phyloP scores from a whole-genome alignment of 1,284 basidiomycete species.

The Boletus smithii region DNA sequence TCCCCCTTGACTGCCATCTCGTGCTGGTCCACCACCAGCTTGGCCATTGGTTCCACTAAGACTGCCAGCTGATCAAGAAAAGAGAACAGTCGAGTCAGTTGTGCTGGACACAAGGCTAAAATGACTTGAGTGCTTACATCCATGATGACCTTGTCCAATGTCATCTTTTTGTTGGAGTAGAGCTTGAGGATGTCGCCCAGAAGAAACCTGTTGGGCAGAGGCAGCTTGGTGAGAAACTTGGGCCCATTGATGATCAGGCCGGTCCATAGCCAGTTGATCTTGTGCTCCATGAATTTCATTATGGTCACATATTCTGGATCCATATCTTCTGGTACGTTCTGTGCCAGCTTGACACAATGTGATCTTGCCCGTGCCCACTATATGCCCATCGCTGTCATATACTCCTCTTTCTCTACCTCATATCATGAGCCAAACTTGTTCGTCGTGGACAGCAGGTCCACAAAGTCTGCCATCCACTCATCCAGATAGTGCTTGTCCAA shows the following conservation, averaged over 20 bases:
- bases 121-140: background rate
- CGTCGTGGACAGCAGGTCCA: no score
- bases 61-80: background rate
- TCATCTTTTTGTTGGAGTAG: background rate
- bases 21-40: no score
- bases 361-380: background rate
- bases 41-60: background rate
- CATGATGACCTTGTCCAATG: background rate
- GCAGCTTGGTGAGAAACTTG: background rate
- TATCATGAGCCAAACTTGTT: background rate
- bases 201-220: background rate
- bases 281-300: background rate
- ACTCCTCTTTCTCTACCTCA: no score
- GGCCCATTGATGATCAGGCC: background rate
- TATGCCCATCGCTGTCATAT: background rate
- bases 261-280: background rate
- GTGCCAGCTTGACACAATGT: background rate
- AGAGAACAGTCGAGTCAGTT: no score
- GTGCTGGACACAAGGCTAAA: no score
- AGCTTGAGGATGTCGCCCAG: background rate
- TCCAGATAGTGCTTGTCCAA: background rate
- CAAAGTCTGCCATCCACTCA: background rate
- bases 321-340: background rate
- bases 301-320: background rate
- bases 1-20: no score